Evolutionary conservation across 2,329 filamentous ascomycete genomes (phyloP).

Genomic region (Kalaharituber pfeilii): DNA sequence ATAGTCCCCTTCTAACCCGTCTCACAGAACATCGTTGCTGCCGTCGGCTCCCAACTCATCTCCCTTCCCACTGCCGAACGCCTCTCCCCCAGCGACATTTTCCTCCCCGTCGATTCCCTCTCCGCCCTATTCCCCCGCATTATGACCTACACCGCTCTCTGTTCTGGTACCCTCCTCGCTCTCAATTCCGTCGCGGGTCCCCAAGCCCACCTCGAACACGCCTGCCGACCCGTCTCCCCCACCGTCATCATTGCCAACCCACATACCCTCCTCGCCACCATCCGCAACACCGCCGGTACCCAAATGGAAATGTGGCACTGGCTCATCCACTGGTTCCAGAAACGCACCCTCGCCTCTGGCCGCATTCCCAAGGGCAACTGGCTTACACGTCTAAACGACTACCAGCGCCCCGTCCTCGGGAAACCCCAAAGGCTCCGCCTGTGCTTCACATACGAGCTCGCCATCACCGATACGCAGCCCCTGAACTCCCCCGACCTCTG

Average conservation of each 20-base stretch:
- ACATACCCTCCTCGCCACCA: slow-evolving; percentile 50
- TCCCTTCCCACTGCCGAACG: slow-evolving; percentile 33
- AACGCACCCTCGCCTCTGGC: slow-evolving; percentile 50
- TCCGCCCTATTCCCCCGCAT: slow-evolving; percentile 62
- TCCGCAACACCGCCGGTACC: slow-evolving; percentile 42
- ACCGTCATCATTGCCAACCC: slow-evolving; percentile 69
- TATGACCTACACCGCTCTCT: slow-evolving; percentile 66
- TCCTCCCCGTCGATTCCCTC: slow-evolving; percentile 69
- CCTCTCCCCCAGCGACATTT: slow-evolving; percentile 41
- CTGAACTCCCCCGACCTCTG: slow-evolving; percentile 55
- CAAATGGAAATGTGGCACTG: slow-evolving; percentile 47
- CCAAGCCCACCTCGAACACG: slow-evolving; percentile 51
- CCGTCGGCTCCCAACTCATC: slow-evolving; percentile 57
- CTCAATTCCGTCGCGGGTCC: slow-evolving; percentile 73
- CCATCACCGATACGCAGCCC: slow-evolving; percentile 40
- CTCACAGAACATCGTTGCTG: slow-evolving; percentile 67
- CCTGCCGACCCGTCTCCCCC: slow-evolving; percentile 56
- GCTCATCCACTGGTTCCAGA: slow-evolving; percentile 53
- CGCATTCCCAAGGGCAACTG: slow-evolving; percentile 52
- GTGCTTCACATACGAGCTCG: slow-evolving; percentile 60
- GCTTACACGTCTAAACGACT: slow-evolving; percentile 44
- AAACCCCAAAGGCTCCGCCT: slow-evolving; percentile 57
- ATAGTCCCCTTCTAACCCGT: neutral
- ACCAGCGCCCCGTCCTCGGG: slow-evolving; percentile 41
- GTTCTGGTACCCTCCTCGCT: slow-evolving; percentile 66